phyloP scores from a whole-genome alignment of 164 flowering plant genomes.

The Chimonanthus praecox region DNA sequence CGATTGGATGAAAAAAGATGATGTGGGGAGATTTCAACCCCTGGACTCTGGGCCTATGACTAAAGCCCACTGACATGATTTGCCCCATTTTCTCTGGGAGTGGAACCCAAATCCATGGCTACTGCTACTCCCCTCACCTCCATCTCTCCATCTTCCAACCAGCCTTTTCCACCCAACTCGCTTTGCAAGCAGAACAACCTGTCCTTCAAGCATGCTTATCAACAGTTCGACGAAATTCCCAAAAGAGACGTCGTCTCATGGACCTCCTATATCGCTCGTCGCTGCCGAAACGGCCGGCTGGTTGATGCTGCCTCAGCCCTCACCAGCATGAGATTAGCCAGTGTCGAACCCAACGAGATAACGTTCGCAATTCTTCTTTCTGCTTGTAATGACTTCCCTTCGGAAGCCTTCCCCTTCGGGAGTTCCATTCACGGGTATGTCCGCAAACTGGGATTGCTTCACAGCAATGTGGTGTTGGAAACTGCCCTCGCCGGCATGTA shows the following conservation, averaged over 20 bases:
- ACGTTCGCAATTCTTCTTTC: conserved; percentile 10
- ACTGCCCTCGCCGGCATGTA: conserved; percentile 9
- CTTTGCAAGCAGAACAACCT: background rate
- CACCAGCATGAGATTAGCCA: conserved; percentile 2
- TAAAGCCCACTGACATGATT: no score
- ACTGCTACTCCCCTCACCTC: background rate
- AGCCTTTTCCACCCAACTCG: background rate
- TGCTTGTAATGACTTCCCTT: conserved; percentile 1
- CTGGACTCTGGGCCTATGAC: no score
- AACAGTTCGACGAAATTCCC: conserved; percentile 4
- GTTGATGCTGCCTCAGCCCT: background rate
- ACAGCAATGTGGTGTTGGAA: conserved; percentile 3
- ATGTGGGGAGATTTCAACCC: no score
- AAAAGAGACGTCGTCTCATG: conserved; percentile 8
- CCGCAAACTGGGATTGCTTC: conserved; percentile 2
- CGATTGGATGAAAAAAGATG: no score
- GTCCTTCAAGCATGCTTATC: background rate
- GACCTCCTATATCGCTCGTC: conserved; percentile 12
- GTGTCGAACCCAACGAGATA: conserved; percentile 8
- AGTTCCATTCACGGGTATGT: conserved; percentile 4
- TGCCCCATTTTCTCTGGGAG: no score
- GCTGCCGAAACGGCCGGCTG: conserved; percentile 8
- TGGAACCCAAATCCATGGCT: background rate
- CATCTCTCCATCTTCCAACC: background rate
- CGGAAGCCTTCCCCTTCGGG: conserved; percentile 1